Evolutionary conservation across 2,329 filamentous ascomycete species (phyloP), one percentile per base, ranked within the genome.

Genomic region (Aspergillus bombycis): DNA sequence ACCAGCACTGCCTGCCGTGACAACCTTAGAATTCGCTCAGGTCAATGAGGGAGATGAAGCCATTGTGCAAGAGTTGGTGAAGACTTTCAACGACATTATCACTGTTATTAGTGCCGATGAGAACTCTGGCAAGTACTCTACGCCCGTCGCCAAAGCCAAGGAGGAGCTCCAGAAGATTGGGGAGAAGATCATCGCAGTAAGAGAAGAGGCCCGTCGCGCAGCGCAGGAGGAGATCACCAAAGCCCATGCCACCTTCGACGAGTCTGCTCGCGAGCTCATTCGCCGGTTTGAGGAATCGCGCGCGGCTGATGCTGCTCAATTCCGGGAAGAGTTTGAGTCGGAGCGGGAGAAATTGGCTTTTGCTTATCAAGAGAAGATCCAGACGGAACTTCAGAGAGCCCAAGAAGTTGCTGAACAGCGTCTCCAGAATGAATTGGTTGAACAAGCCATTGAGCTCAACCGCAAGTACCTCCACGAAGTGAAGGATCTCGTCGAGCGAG

Each of bases 31-130:
- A 74, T 88, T 93, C 65, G 82, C 97, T 63, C 86, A 86, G 57
- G 86, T 96, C 28, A 85, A 87, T 60, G 87, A 93, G 71, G 92
- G 91, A 59, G 88, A 89, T 64, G 94, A 98, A 76, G 91, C 92
- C 32, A 86, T 97, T 41, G 91, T 98, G 26, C 93, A 97, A 79
- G 93, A 98, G 73, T 84, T 99, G 7, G 93, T 96, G 64, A 94
- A 92, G 81, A 94, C 97, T 81, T 86, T 99, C 71, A 99, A 99
- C 81, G 93, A 96, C 78, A 90, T 99, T 72, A 97, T 99, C 75
- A 89, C 92, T 10, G 92, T 96, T 54, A 89, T 97, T 76, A 97
- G 97, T 78, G 91, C 91, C 62, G 94, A 97, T 76, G 88, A 90
- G 65, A 88, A 92, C 62, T 87, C 90, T 66, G 85, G 85, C 70